Base-by-base conservation (phyloP, 768 basidiomycete species). In the Boletellus ananiceps region DNA sequence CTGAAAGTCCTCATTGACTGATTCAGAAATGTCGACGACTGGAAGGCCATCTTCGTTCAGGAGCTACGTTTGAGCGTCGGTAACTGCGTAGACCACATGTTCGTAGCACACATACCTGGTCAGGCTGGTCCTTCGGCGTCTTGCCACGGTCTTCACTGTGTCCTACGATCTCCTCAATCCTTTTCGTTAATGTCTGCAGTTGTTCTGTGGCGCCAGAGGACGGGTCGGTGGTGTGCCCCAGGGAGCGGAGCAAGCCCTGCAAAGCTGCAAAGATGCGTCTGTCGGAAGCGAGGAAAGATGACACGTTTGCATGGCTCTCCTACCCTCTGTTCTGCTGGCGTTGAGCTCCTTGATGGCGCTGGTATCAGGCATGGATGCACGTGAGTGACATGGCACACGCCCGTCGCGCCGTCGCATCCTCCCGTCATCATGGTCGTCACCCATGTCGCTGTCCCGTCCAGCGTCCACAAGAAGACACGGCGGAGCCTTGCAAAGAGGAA, bases 31-130 rank as follows among this genome's bases (percentile, higher is more conserved):
- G 33, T 91, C 88, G 51, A 89, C 73, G 53, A 91, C 84, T 11
- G 88, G 88, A 34, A 87, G 76, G 3, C 86, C 87, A 41, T 91
- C 87, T 58, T 88, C 86, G 58, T 86, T 86, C 35, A 84, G 57
- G 45, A 84, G 71, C 87, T 89, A 51, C 7, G 58, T 51, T 35
- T 36, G 53, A 33, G 27, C 18, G 46, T 57, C 55, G 60, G 53
- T 46, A 52, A 61, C 57, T 50, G 57, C 52, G 56, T 49, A 56
- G 6, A 55, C 54, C 29, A 50, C 40, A 46, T 31, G 42, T 50
- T 51, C n/a, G 49, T 45, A 40, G 38, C 16, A 40, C 57, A 57
- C 78, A 57, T 72, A 86, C 87, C 79, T 87, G 80, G 74, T 78
- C 80, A 66, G 73, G 73, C 65, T 78, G 78, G 50, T 80, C 77